A percentile compares a stretch with the other conserved stretches of the same genome.
phyloP scores from a whole-genome alignment of 2,329 filamentous ascomycete genomes.

The Pestalotiopsis sp. region DNA sequence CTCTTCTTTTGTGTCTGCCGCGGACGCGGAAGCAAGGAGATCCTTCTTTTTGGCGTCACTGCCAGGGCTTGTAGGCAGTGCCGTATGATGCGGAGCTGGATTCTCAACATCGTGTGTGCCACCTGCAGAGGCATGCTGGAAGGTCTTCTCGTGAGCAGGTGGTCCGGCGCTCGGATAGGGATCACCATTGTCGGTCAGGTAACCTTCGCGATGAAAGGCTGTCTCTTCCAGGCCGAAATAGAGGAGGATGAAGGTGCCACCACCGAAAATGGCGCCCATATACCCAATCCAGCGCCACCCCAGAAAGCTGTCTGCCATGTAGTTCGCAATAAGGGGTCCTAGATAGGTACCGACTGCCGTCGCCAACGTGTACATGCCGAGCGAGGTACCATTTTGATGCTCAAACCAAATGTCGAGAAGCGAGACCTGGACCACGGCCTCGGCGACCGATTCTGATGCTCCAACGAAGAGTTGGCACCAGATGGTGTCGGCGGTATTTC shows the following conservation, averaged over 20 bases:
- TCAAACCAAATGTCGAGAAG: slow-evolving; percentile 61
- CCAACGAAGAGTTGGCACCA: slow-evolving; percentile 61
- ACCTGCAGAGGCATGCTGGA: background rate
- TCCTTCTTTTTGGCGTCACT: background rate
- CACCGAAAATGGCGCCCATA: slow-evolving; percentile 51
- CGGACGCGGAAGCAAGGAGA: background rate
- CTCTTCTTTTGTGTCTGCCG: background rate
- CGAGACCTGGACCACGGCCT: slow-evolving; percentile 59
- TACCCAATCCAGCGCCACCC: slow-evolving; percentile 60
- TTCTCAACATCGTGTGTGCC: background rate
- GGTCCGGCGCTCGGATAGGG: background rate
- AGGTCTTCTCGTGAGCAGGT: background rate
- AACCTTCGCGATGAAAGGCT: slow-evolving; percentile 43
- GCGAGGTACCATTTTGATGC: slow-evolving; percentile 55
- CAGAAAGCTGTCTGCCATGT: slow-evolving; percentile 46
- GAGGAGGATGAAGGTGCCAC: slow-evolving; percentile 46
- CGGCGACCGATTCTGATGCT: slow-evolving; percentile 57
- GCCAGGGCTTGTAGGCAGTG: background rate
- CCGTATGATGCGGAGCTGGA: background rate
- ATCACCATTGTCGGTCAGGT: slow-evolving; percentile 10
- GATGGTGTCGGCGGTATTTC: slow-evolving; percentile 47
- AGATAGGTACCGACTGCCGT: slow-evolving; percentile 59
- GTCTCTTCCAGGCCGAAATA: slow-evolving; percentile 58
- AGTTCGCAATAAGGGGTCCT: slow-evolving; percentile 54
- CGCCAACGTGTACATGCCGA: slow-evolving; percentile 58